Conservation (phyloP, 768 basidiomycete genomes). For the Hortiboletus campestris region DNA sequence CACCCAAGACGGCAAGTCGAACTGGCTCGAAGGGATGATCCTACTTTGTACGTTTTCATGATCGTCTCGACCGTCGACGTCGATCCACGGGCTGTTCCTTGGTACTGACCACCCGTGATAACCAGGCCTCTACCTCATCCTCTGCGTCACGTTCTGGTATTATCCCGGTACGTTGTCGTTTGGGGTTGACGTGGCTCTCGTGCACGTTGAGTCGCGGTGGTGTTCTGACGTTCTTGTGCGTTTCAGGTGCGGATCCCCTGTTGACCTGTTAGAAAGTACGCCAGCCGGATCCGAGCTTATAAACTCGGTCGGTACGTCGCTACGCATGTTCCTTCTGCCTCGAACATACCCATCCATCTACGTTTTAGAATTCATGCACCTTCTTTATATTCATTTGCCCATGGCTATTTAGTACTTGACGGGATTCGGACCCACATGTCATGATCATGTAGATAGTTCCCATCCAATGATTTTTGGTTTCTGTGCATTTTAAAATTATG, state of each 20-base stretch:
- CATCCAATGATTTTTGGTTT: not conserved
- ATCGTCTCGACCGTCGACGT: too few relatives aligned
- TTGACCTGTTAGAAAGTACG: conserved; percentile 3
- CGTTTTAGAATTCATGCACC: not conserved
- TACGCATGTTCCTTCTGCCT: not conserved
- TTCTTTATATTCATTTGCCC: not conserved
- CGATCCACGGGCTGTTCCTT: not conserved
- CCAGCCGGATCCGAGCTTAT: not conserved
- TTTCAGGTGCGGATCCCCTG: not conserved
- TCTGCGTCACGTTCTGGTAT: conserved; percentile 54
- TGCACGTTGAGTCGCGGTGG: not conserved
- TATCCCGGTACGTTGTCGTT: conserved; percentile 41
- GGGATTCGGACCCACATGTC: not conserved
- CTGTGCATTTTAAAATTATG: not conserved
- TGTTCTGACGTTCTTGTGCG: conserved; percentile 1
- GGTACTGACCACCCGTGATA: conserved; percentile 1
- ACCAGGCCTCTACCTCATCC: conserved; percentile 52
- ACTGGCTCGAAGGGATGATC: conserved; percentile 89
- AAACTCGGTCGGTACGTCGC: not conserved
- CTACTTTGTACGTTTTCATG: conserved; percentile 52
- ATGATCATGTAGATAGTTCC: conserved; percentile 18
- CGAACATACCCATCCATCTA: not conserved
- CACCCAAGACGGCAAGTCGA: conserved; percentile 82
- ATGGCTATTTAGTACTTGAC: not conserved
- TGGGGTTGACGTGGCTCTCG: not conserved